Conservation (phyloP, 192 early-diverging fungal species). For the Mortierella alpina region DNA sequence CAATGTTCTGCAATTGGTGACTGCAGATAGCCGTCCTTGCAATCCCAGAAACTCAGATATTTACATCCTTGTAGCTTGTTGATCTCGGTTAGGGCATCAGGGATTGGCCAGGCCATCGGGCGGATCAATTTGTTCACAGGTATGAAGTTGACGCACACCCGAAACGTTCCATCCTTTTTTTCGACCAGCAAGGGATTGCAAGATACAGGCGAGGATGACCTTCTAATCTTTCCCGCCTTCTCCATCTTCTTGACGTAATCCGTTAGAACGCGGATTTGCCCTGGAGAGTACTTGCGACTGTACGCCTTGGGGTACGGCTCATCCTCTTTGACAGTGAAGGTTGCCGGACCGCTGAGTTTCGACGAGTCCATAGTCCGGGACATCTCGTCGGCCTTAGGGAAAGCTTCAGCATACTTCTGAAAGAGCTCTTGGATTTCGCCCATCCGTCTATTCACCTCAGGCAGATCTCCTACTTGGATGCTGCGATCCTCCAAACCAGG, state of each 20-base stretch:
- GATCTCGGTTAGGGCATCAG: conserved; percentile 7
- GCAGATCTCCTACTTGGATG: too few species aligned
- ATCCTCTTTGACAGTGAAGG: background rate
- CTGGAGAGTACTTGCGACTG: background rate
- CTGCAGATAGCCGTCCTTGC: conserved; percentile 16
- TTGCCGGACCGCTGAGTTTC: background rate
- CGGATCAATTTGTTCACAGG: conserved; percentile 7
- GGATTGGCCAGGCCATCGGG: conserved; percentile 16
- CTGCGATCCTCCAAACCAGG: too few species aligned
- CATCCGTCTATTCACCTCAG: too few species aligned
- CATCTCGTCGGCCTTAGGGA: conserved; percentile 1
- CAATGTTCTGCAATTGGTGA: conserved; percentile 7
- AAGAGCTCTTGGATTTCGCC: background rate
- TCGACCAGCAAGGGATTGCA: background rate
- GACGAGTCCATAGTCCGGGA: conserved; percentile 1
- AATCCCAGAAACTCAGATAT: conserved; percentile 9
- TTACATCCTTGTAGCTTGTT: conserved; percentile 1
- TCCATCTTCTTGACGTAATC: conserved; percentile 6
- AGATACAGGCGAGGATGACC: background rate
- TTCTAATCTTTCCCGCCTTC: conserved; percentile 1
- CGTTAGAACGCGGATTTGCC: background rate
- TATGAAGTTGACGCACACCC: conserved; percentile 11
- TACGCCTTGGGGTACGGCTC: background rate
- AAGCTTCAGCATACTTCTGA: background rate
- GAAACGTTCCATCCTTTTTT: conserved; percentile 6